Evolutionary conservation across 2,329 filamentous ascomycete species (phyloP), one percentile per base, ranked within the genome.

Genomic region (Coniochaeta sp.): DNA sequence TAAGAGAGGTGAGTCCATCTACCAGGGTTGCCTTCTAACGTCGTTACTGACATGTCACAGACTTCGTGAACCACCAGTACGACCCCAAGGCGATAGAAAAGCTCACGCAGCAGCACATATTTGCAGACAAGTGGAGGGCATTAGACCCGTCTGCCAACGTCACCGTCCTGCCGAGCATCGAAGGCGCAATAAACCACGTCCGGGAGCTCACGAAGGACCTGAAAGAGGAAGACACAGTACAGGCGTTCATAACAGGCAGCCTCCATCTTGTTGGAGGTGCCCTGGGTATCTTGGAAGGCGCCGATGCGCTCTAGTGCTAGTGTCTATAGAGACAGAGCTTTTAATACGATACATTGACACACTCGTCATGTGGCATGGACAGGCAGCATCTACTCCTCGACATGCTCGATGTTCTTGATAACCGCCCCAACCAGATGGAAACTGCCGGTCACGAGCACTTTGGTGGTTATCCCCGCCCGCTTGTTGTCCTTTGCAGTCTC

Each of bases 231-330:
- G 66, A 62, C 55, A 63, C 67, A 36, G 66, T 70, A 31, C 61
- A 71, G 52, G 69, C 62, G 6, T 56, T 86, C 28, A 76, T 87
- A 57, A 88, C 85, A 3, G 85, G 86, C 2, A 88, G 85, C 68
- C 71, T 88, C 63, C 84, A 88, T 69, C 75, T 88, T 1, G 81
- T 88, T 0, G 85, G 85, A 0, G 82, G 54, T 7, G 54, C 54
- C 16, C 31, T 57, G 54, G 54, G 54, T 57, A 57, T 71, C 56
- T 62, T 71, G 36, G 69, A 71, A 58, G 64, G 66, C 6, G 68
- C 68, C 44, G 64, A 71, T 64, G 63, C 66, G 62, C 65, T 71
- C 33, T 69, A 43, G n/a, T 14, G 16, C 16, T n/a, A 62, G 38
- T 22, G 60, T 67, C 36, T 63, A 52, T 22, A 12, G 11, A 4